Base-by-base conservation (phyloP, 495 filamentous ascomycete genomes). In the Lasiosphaeriaceae sp. region DNA sequence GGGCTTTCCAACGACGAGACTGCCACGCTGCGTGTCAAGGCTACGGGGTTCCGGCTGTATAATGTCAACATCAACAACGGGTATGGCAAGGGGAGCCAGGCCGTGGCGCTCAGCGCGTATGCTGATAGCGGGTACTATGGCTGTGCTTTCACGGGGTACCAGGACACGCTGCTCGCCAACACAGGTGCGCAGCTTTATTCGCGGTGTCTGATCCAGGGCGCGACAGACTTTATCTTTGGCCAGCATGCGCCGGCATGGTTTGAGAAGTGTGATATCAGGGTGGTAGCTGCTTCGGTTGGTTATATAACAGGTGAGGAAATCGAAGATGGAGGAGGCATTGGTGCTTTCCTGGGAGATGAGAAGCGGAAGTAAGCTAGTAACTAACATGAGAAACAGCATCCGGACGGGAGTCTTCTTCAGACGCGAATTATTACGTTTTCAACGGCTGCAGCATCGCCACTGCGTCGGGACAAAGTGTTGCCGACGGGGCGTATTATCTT, bases 181-280 rank as follows among this genome's bases (percentile, higher is more conserved):
- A 71, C 66, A n/a, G 85, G 85, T 29, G 61, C 69, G 48, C 82
- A 86, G 57, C 59, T 86, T n/a, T 88, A 81, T 69, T 76, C 71
- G 16, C 68, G 71, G 20, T 78, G 74, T 62, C 70, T 76, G 47
- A 83, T 88, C 58, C 71, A 78, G 55, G 86, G 86, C 12, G 80
- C 80, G 11, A 81, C 81, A 20, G 86, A 88, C 62, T 87, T 87
- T 62, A 82, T 89, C 61, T 89, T 86, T 66, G 86, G 86, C 7
- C 82, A 85, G 67, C 67, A 73, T 22, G 81, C 80, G 11, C 69
- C 68, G 11, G 79, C 77, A 11, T 89, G 85, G 85, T 85, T 88
- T 60, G 81, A 87, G 59, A 61, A 69, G 22, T 76, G 72, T 39
- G 78, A 81, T 56, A 81, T 88, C 55, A 66, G 76, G 4, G 81